Percentiles rank a stretch among this genome's conserved stretches.
Conservation (phyloP, 1,284 basidiomycete species). For the Bjerkandera adusta region DNA sequence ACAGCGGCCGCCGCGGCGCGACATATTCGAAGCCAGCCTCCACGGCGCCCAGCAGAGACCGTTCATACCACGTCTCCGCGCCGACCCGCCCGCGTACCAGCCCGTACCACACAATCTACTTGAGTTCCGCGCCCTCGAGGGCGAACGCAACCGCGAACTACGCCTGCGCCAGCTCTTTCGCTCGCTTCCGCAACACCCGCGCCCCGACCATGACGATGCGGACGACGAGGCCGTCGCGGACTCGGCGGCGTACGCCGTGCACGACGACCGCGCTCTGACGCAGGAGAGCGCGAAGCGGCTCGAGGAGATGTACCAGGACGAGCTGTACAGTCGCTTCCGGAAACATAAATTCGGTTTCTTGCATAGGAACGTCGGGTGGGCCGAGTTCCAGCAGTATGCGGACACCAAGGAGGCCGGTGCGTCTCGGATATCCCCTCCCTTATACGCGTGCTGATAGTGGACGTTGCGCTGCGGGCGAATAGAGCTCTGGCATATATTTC, state of each 20-base stretch:
- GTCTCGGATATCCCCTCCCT: slow-evolving; percentile 25
- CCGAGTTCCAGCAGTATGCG: slow-evolving; percentile 76
- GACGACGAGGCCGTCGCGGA: slow-evolving; percentile 30
- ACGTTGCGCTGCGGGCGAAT: slow-evolving; percentile 11
- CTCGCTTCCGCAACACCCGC: slow-evolving; percentile 41
- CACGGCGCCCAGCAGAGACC: slow-evolving; percentile 53
- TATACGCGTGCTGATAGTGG: slow-evolving; percentile 5
- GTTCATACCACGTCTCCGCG: slow-evolving; percentile 55
- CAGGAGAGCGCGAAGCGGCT: slow-evolving; percentile 69
- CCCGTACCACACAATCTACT: slow-evolving; percentile 47
- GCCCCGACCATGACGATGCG: slow-evolving; percentile 22
- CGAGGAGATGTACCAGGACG: slow-evolving; percentile 73
- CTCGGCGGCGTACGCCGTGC: slow-evolving; percentile 24
- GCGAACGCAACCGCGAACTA: slow-evolving; percentile 54
- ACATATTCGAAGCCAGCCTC: slow-evolving; percentile 49
- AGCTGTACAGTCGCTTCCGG: slow-evolving; percentile 66
- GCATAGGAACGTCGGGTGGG: slow-evolving; percentile 64
- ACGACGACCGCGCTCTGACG: slow-evolving; percentile 43
- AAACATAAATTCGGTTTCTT: slow-evolving; percentile 44
- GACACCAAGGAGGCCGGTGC: slow-evolving; percentile 75
- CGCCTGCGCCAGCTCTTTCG: slow-evolving; percentile 62
- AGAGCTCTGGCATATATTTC: slow-evolving; percentile 90
- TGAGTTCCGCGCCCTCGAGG: slow-evolving; percentile 66
- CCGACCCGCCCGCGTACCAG: slow-evolving; percentile 43
- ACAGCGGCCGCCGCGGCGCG: slow-evolving; percentile 32